These are phyloP conservation scores for Linum usitatissimum DNA, from an alignment of 345 rosid species.

Conservation along the genomic window DNA sequence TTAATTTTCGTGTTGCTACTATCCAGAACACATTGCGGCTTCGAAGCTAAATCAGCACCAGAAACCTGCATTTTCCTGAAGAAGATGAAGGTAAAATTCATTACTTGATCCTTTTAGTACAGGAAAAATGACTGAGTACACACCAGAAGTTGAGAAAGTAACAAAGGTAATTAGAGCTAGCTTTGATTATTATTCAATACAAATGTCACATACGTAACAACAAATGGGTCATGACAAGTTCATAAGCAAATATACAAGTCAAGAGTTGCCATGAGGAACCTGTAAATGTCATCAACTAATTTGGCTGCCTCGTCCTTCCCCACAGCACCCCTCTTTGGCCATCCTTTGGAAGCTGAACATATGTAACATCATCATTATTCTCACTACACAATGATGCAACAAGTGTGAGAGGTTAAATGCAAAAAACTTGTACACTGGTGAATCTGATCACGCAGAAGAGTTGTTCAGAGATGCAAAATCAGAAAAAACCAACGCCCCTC, in stretches of 20 bases:
- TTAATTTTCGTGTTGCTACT: slow-evolving; percentile 51
- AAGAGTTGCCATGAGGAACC: slow-evolving; percentile 30
- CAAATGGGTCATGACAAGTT: neutral
- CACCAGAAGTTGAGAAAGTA: neutral
- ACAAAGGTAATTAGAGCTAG: neutral
- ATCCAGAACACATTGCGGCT: slow-evolving; percentile 56
- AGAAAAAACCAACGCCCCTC: too few relatives aligned
- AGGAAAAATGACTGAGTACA: neutral
- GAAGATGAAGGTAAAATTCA: slow-evolving; percentile 12
- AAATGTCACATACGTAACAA: neutral
- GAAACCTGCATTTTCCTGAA: slow-evolving; percentile 85
- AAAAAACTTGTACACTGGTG: neutral
- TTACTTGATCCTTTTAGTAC: slow-evolving; percentile 7
- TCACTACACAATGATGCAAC: neutral
- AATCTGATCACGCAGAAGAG: neutral
- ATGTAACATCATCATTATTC: neutral
- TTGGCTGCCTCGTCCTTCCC: slow-evolving; percentile 83
- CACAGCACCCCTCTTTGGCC: slow-evolving; percentile 56
- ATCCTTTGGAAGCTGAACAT: slow-evolving; percentile 52
- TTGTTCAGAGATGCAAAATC: neutral
- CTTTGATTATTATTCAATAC: neutral
- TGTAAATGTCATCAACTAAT: slow-evolving; percentile 80
- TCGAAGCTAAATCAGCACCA: slow-evolving; percentile 84
- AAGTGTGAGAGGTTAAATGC: neutral
- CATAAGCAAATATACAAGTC: neutral